Percentiles rank a stretch among this genome's conserved stretches.
These are phyloP conservation scores for Candida nitratophila DNA, from an alignment of 805 yeast genomes.

Conservation along the genomic window DNA sequence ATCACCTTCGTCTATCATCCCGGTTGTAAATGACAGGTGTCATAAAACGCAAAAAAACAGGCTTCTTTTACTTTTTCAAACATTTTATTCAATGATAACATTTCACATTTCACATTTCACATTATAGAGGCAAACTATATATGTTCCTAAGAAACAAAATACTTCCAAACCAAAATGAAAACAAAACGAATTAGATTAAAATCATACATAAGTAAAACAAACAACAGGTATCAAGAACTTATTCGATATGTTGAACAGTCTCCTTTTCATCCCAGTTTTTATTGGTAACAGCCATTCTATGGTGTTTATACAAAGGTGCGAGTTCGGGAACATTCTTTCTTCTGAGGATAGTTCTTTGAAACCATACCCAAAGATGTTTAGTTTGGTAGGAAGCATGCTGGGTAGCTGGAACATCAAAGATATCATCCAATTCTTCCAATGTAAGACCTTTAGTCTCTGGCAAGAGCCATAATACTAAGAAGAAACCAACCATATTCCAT, in stretches of 20 bases:
- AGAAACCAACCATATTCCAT: conserved; percentile 68
- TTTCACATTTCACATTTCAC: too few relatives aligned
- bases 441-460: conserved; percentile 71
- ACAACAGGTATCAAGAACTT: neutral
- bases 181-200: neutral
- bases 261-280: conserved; percentile 59
- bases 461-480: conserved; percentile 61
- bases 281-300: conserved; percentile 54
- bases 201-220: neutral
- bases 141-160: too few relatives aligned
- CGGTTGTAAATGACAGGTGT: too few relatives aligned
- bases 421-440: conserved; percentile 70
- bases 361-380: conserved; percentile 30
- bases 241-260: conserved; percentile 41
- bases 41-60: too few relatives aligned
- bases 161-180: too few relatives aligned
- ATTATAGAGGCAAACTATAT: too few relatives aligned
- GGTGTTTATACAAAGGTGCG: conserved; percentile 50
- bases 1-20: too few relatives aligned
- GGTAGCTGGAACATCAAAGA: conserved; percentile 52
- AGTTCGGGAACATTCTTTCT: conserved; percentile 39
- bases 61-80: too few relatives aligned
- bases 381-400: conserved; percentile 48
- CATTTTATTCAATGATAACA: too few relatives aligned
- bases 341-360: conserved; percentile 43